These are phyloP conservation scores for Albifimbria verrucaria DNA, from an alignment of 2,329 filamentous ascomycete genomes.

Conservation along the genomic window DNA sequence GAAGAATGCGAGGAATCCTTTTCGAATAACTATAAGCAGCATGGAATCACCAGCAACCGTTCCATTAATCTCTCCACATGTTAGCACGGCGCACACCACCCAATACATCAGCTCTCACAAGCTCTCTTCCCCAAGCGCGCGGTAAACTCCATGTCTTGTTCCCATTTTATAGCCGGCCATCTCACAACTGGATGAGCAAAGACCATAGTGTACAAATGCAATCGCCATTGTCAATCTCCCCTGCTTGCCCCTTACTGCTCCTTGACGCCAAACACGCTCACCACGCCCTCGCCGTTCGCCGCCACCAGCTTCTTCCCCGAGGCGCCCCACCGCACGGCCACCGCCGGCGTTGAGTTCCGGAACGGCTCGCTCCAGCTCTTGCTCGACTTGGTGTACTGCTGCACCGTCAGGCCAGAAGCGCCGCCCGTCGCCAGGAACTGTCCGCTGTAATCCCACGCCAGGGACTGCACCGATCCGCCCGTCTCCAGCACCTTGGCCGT, in stretches of 20 bases:
- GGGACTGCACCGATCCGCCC: conserved; percentile 70
- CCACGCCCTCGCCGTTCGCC: conserved; percentile 69
- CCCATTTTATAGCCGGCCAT: not conserved
- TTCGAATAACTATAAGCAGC: too few relatives aligned
- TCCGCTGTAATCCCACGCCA: conserved; percentile 92
- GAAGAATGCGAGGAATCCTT: too few relatives aligned
- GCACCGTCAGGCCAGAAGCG: conserved; percentile 76
- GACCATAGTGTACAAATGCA: not conserved
- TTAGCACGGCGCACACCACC: too few relatives aligned
- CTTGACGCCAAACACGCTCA: conserved; percentile 65
- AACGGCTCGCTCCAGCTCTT: conserved; percentile 90
- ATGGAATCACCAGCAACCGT: too few relatives aligned
- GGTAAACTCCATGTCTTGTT: not conserved
- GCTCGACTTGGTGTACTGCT: conserved; percentile 81
- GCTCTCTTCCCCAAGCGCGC: not conserved
- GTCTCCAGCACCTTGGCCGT: conserved; percentile 83
- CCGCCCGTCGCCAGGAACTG: conserved; percentile 87
- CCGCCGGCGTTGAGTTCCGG: conserved; percentile 69
- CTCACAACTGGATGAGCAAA: not conserved
- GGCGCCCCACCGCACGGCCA: conserved; percentile 74
- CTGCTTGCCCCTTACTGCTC: conserved; percentile 27
- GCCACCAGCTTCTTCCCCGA: conserved; percentile 71
- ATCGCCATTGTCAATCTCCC: not conserved
- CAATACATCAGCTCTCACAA: too few relatives aligned
- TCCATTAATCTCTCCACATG: too few relatives aligned